phyloP scores from a whole-genome alignment of 352 stramenopile species.

The Globisporangium emineosum region DNA sequence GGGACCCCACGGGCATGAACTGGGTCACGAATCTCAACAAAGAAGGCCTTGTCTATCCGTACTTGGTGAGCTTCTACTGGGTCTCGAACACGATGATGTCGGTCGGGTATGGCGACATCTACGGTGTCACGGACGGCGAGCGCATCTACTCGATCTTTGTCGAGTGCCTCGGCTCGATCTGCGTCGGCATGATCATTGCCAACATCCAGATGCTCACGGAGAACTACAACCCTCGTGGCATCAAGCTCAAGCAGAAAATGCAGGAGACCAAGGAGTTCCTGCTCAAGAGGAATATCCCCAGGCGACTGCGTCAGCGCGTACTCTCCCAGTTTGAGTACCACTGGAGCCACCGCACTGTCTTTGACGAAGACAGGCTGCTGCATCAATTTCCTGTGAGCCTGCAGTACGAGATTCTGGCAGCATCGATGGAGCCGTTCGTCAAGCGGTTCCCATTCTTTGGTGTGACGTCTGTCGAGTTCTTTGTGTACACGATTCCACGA shows the following conservation, averaged over 20 bases:
- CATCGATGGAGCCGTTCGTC: slow-evolving; percentile 75
- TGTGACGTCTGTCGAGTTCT: slow-evolving; percentile 72
- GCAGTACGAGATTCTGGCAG: slow-evolving; percentile 77
- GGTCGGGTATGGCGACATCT: slow-evolving; percentile 91
- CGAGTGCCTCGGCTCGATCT: slow-evolving; percentile 80
- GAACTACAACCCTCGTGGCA: slow-evolving; percentile 82
- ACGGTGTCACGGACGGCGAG: slow-evolving; percentile 72
- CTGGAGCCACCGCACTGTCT: slow-evolving; percentile 67
- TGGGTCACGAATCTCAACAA: slow-evolving; percentile 60
- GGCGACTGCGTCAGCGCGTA: slow-evolving; percentile 58
- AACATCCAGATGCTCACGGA: slow-evolving; percentile 92
- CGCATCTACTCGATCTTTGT: slow-evolving; percentile 85
- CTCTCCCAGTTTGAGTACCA: slow-evolving; percentile 84
- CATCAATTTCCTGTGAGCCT: slow-evolving; percentile 63
- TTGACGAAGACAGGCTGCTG: slow-evolving; percentile 69
- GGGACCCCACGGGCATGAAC: slow-evolving; percentile 61
- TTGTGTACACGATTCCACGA: slow-evolving; percentile 58
- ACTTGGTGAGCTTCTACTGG: slow-evolving; percentile 91
- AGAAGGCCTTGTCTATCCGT: slow-evolving; percentile 57
- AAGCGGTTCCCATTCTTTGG: slow-evolving; percentile 78
- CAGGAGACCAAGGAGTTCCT: slow-evolving; percentile 83
- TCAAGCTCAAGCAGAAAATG: slow-evolving; percentile 71
- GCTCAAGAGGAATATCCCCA: slow-evolving; percentile 60
- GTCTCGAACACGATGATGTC: slow-evolving; percentile 93
- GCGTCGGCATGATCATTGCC: slow-evolving; percentile 90